Evolutionary conservation across 1,284 basidiomycete genomes (phyloP), one percentile per base, ranked within the genome.

Genomic region (Irpex sp.): DNA sequence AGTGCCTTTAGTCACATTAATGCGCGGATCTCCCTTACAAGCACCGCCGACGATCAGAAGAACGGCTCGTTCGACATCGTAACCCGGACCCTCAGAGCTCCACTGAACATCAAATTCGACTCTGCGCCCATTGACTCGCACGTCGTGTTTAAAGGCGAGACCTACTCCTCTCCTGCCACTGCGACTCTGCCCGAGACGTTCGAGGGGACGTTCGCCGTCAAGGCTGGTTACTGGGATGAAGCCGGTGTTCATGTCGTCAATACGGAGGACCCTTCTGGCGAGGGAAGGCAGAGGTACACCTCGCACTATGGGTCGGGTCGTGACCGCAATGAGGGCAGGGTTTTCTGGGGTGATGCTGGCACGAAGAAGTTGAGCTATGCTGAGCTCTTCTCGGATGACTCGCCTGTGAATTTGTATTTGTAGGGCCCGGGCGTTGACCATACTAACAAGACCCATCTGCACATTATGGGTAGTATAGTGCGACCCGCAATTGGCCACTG

Each of bases 181-280:
- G 74, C 78, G 11, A 57, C 64, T 37, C 72, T 83, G 5, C 74
- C 78, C 60, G 61, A 68, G 36, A 75, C 81, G 1, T 83, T 75
- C 63, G 80, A 85, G 63, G 84, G 81, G 13, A 63, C 62, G 1
- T 82, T 82, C 69, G 11, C 39, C n/a, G 11, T 46, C 13, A 46
- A 11, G 11, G n/a, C 39, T 11, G 39, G 39, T 46, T n/a, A n/a
- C n/a, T 46, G 39, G 39, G 11, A 13, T n/a, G 39, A 46, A n/a
- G 39, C 39, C 11, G 39, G 39, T 46, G 39, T 46, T 13, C 39
- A 46, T n/a, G 39, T 46, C n/a, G 39, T 46, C 39, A 46, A 46
- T 46, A 15, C 39, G 11, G 13, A 46, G n/a, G 39, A 46, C n/a
- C 39, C 39, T 13, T 46, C 39, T 11, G 39, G 39, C 13, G 13